Base-by-base conservation (phyloP, 139 green algal genomes). In the Tetraselmis striata region DNA sequence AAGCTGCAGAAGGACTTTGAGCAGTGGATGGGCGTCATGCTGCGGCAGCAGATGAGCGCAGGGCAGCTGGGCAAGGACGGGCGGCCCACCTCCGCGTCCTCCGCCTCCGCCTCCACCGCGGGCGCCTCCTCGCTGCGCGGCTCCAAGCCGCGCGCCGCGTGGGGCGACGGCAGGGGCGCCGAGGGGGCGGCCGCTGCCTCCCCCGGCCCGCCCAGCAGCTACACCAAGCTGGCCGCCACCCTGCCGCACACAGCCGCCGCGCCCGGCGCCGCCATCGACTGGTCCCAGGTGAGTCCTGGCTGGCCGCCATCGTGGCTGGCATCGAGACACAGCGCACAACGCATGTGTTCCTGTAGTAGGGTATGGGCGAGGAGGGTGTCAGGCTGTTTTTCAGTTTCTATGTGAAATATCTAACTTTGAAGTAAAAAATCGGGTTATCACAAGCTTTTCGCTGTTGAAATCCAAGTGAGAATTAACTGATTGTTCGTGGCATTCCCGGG, bases 1-100 rank as follows among this genome's bases (percentile, higher is more conserved):
- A 86, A 86, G 29, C 84, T 97, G 84, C 89, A 94, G 85, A 81
- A 79, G 0, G 93, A 97, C 85, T 97, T 98, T 83, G 92, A 97
- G 85, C 83, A 91, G 26, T 98, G 93, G 93, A 88, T 94, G 79
- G 59, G 32, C 5, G 59, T 87, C 58, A 90, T 90, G 84, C n/a
- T 82, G 32, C 28, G 76, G 32, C 82, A 89, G 86, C 80, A 79
- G 75, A 32, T 67, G 5, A 18, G 45, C 45, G 45, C 45, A 18
- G 58, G 31, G 31, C 24, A 25, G 31, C 23, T 28, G 27, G 32
- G 28, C 31, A 29, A 30, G 27, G 31, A 5, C 31, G 24, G 78
- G 78, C 23, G 74, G 26, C 26, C 74, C 26, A 2, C 74, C 26
- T 28, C 74, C 26, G 22, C 74, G 23, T 29, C 5, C 5, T 25